Percentiles rank a stretch among this genome's conserved stretches.
Conservation (phyloP, 306 rosid species). For the Acacia confusa region DNA sequence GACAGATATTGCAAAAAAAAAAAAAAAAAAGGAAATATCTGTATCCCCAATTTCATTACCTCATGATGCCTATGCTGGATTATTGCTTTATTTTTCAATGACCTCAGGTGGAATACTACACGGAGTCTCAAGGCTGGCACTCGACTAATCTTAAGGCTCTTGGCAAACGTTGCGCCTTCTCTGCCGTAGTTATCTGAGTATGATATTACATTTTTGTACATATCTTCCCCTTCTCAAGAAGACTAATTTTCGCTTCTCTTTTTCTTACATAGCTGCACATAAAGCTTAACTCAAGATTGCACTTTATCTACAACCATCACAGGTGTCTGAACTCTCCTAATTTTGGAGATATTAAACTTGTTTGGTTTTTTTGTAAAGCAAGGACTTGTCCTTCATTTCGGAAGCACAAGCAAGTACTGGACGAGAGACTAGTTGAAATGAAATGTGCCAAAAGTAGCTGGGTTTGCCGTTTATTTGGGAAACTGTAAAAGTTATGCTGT, state of each 20-base stretch:
- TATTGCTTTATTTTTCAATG: background rate
- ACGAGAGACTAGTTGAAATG: background rate
- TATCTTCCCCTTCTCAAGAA: background rate
- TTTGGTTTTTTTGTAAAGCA: background rate
- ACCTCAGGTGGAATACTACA: constrained; percentile 50
- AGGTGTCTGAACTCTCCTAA: background rate
- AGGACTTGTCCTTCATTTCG: background rate
- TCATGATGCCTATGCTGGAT: background rate
- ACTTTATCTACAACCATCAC: background rate
- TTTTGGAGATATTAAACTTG: background rate
- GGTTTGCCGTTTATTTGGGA: background rate
- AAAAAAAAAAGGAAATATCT: background rate
- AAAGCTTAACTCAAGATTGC: background rate
- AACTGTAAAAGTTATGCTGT: background rate
- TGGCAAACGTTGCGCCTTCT: constrained; percentile 49
- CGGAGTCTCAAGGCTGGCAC: constrained; percentile 46
- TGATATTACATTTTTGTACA: background rate
- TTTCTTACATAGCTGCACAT: background rate
- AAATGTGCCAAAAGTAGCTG: background rate
- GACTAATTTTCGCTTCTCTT: background rate
- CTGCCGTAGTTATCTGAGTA: constrained; percentile 41
- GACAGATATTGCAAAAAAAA: background rate
- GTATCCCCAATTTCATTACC: background rate
- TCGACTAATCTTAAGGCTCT: constrained; percentile 34
- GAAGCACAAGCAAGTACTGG: background rate